phyloP scores from a whole-genome alignment of 2,329 filamentous ascomycete species.

The Stenocarpella maydis region DNA sequence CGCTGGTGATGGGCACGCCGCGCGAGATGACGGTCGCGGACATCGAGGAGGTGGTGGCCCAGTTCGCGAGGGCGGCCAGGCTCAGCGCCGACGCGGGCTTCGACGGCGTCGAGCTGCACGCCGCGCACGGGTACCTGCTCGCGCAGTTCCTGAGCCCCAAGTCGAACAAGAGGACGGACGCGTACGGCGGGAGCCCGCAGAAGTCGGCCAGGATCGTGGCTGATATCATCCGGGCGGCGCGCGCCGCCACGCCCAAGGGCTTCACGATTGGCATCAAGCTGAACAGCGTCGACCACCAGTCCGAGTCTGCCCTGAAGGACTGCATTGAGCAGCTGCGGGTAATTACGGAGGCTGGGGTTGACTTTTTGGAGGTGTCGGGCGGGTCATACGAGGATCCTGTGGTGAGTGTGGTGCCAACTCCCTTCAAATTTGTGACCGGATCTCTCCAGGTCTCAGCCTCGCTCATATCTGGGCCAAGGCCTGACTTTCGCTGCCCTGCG shows the following conservation, averaged over 20 bases:
- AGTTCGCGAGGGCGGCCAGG: constrained; percentile 62
- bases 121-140: constrained; percentile 65
- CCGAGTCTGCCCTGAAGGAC: constrained; percentile 54
- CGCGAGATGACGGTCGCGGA: constrained; percentile 63
- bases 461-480: too few relatives aligned
- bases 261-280: constrained; percentile 64
- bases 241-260: constrained; percentile 45
- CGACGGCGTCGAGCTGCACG: constrained; percentile 55
- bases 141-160: constrained; percentile 61
- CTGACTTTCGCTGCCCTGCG: background rate
- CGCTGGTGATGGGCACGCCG: constrained; percentile 60
- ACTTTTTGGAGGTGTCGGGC: constrained; percentile 75
- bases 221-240: constrained; percentile 57
- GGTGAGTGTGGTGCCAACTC: constrained; percentile 45
- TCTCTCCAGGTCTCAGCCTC: background rate
- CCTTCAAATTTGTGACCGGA: background rate
- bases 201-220: constrained; percentile 59
- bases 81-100: constrained; percentile 56
- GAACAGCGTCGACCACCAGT: constrained; percentile 66
- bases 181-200: constrained; percentile 61
- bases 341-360: constrained; percentile 59
- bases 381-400: constrained; percentile 64
- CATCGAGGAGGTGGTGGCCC: constrained; percentile 59
- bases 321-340: constrained; percentile 65
- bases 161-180: constrained; percentile 61